Conservation (phyloP, 306 rosid genomes). For the Prunus salicina region DNA sequence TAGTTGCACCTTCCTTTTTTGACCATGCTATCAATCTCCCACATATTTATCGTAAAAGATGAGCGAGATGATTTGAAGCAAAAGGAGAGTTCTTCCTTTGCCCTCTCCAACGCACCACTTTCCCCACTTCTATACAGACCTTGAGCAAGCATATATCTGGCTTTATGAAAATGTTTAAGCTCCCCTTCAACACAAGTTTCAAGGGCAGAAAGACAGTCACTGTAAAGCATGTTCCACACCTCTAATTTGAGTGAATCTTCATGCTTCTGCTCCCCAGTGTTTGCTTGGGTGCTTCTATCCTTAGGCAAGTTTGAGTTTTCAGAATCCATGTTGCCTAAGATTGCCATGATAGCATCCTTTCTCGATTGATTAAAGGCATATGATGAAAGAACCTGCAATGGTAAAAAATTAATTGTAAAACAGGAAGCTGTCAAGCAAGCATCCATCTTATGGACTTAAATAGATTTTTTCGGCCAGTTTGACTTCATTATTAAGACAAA, state of each 20-base stretch:
- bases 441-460: neutral
- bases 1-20: slow-evolving; percentile 83
- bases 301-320: slow-evolving; percentile 32
- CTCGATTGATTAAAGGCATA: slow-evolving; percentile 61
- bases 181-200: slow-evolving; percentile 97
- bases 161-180: slow-evolving; percentile 97
- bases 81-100: slow-evolving; percentile 93
- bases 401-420: slow-evolving; percentile 19
- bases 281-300: slow-evolving; percentile 36
- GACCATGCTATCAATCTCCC: slow-evolving; percentile 96
- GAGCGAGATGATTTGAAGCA: slow-evolving; percentile 98
- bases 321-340: slow-evolving; percentile 44
- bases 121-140: slow-evolving; percentile 77
- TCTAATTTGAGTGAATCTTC: slow-evolving; percentile 56
- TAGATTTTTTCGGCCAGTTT: neutral
- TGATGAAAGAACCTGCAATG: slow-evolving; percentile 69
- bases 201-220: slow-evolving; percentile 84
- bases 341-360: slow-evolving; percentile 50
- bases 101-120: slow-evolving; percentile 71
- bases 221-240: slow-evolving; percentile 78
- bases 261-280: slow-evolving; percentile 47
- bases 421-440: neutral
- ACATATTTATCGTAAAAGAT: slow-evolving; percentile 95
- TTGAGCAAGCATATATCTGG: slow-evolving; percentile 93
- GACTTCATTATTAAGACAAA: neutral